Evolutionary conservation across 2,329 filamentous ascomycete genomes (phyloP).

Genomic region (Colletotrichum endophyticum): DNA sequence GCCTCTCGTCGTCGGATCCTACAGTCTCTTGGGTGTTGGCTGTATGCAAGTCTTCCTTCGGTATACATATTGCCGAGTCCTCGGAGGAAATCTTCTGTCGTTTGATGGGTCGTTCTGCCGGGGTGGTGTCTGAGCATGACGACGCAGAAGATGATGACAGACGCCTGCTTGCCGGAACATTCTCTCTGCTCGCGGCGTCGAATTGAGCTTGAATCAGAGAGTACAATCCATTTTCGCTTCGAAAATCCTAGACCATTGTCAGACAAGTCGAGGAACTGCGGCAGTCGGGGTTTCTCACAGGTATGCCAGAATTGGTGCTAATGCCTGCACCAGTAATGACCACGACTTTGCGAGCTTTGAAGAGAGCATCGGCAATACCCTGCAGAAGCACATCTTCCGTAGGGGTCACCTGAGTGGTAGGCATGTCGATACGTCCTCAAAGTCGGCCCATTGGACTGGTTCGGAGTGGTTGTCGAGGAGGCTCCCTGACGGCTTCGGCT

Average conservation of each 20-base stretch:
- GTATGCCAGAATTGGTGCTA: constrained; percentile 78
- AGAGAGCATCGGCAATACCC: constrained; percentile 66
- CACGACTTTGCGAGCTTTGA: constrained; percentile 71
- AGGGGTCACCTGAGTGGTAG: constrained; percentile 60
- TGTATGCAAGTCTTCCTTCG: neutral
- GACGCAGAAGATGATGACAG: neutral
- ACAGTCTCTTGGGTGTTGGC: neutral
- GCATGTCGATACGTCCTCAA: constrained; percentile 48
- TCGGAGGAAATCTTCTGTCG: constrained; percentile 36
- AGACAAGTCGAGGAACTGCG: neutral
- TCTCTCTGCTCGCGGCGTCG: constrained; percentile 50
- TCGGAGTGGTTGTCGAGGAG: neutral
- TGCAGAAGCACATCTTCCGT: constrained; percentile 61
- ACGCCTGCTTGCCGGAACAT: neutral
- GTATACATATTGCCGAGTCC: constrained; percentile 6
- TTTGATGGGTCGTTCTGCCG: constrained; percentile 32
- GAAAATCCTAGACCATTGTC: constrained; percentile 63
- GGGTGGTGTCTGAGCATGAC: constrained; percentile 3
- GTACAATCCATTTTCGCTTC: constrained; percentile 75
- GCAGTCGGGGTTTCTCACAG: constrained; percentile 52
- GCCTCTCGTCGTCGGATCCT: neutral
- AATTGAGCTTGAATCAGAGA: constrained; percentile 74
- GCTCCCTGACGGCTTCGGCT: neutral
- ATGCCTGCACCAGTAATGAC: constrained; percentile 77
- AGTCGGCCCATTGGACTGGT: constrained; percentile 15